Base-by-base conservation (phyloP, 768 basidiomycete species). In the Boletellus ananiceps region DNA sequence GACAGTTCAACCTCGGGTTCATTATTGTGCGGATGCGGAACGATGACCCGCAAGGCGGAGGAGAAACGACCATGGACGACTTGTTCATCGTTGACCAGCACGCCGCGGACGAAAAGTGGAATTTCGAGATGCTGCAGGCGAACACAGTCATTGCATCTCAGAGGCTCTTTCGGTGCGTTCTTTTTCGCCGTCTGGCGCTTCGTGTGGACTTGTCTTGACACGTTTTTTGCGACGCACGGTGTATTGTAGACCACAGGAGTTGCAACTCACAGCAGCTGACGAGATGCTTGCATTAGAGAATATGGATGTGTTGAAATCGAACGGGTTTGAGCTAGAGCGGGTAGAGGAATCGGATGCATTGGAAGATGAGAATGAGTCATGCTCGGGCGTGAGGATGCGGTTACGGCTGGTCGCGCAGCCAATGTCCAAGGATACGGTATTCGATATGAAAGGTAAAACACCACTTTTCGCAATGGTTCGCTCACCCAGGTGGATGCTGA, bases 21-120 rank as follows among this genome's bases (percentile, higher is more conserved):
- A 92, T 99, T 66, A 78, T 99, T 49, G 80, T 82, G 2, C 80
- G 94, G 6, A 78, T 87, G 57, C 71, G 72, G 49, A 72, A 72
- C 16, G 40, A 19, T 32, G 25, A 12, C 19, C 19, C n/a, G 0
- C 46, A n/a, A 18, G 37, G 23, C 2, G 29, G 37, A 6, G 46
- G 13, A 8, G 49, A 8, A 29, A 49, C 25, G 5, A 33, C 9
- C 34, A 73, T 82, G 70, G 94, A 98, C 62, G 95, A 99, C 60
- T 72, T 99, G 36, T 98, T 97, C 69, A 93, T 99, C 54, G 79
- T 98, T 15, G 95, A 98, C 60, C 95, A 98, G 63, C 95, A 98
- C 67, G 95, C 95, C 5, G 85, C 91, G 5, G 96, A 99, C 67
- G 96, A 98, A 69, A 98, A 98, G 71, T 97, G 90, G 70, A 98